Evolutionary conservation across 1,284 basidiomycete genomes (phyloP).

Genomic region (Coniophora puteana): DNA sequence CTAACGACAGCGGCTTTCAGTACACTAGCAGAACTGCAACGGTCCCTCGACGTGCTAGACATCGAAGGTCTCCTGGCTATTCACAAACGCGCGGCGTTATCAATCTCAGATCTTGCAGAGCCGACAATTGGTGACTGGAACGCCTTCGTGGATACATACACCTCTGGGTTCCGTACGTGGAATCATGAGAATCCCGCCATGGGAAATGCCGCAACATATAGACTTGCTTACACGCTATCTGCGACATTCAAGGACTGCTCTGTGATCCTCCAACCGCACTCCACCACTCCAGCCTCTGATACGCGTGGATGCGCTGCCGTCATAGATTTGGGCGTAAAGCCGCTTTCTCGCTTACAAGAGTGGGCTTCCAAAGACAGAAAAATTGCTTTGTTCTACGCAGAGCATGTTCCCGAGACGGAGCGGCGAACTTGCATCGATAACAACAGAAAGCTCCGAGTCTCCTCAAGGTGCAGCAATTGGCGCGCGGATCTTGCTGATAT

Average conservation of each 20-base stretch:
- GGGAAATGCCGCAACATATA: conserved; percentile 50
- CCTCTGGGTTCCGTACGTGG: conserved; percentile 28
- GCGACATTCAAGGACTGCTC: conserved; percentile 98
- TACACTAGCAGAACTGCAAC: conserved; percentile 63
- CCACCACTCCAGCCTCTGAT: no score
- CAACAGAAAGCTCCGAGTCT: no score
- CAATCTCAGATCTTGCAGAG: conserved; percentile 25
- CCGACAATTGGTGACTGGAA: conserved; percentile 57
- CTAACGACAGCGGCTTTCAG: conserved; percentile 52
- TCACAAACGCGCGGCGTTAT: conserved; percentile 12
- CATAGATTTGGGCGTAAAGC: no score
- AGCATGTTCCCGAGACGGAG: no score
- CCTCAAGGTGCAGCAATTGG: no score
- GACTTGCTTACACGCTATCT: conserved; percentile 79
- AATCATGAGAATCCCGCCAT: conserved; percentile 37
- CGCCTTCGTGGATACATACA: conserved; percentile 55
- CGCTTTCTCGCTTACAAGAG: no score
- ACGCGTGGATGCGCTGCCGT: no score
- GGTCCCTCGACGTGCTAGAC: conserved; percentile 78
- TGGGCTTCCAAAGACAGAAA: no score
- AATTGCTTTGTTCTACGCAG: no score
- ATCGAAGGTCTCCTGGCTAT: conserved; percentile 58
- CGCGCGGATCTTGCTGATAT: no score
- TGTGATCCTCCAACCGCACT: conserved; percentile 76
- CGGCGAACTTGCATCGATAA: no score